Evolutionary conservation across 768 basidiomycete genomes (phyloP).

Genomic region (Lactarius tabidus): DNA sequence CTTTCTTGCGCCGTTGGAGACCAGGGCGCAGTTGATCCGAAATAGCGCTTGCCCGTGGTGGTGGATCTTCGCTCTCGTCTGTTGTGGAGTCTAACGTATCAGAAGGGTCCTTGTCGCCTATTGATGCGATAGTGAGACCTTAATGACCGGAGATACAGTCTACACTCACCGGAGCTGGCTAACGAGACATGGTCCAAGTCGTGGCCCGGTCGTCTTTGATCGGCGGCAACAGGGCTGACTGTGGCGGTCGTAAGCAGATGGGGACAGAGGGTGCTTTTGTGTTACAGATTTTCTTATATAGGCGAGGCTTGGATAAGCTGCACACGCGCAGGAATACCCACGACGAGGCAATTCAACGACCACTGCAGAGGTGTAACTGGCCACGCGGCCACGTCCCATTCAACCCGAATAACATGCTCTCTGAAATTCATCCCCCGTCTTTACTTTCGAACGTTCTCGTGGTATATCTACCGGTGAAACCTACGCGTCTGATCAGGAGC

Average conservation of each 20-base stretch:
- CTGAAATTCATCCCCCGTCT: too few species aligned
- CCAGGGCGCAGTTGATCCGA: constrained; percentile 7
- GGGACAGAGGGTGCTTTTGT: constrained; percentile 19
- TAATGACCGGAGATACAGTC: not conserved
- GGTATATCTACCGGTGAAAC: too few species aligned
- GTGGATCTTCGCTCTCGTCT: constrained; percentile 8
- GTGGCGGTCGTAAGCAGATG: constrained; percentile 22
- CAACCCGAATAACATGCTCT: too few species aligned
- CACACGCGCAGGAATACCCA: not conserved
- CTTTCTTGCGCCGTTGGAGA: constrained; percentile 20
- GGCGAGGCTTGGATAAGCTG: constrained; percentile 6
- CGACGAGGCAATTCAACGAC: too few species aligned
- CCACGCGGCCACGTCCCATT: too few species aligned
- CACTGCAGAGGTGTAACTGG: too few species aligned
- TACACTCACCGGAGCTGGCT: constrained; percentile 10
- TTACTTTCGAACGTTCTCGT: too few species aligned
- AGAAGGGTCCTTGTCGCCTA: constrained; percentile 16
- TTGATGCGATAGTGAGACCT: not conserved
- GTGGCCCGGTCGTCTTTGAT: not conserved
- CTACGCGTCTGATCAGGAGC: too few species aligned
- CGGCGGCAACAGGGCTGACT: not conserved
- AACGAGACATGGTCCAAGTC: constrained; percentile 11
- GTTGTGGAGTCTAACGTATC: constrained; percentile 21
- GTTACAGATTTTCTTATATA: constrained; percentile 20
- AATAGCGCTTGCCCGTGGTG: constrained; percentile 14